Conservation (phyloP, 345 rosid species). For the Dipteronia dyeriana region DNA sequence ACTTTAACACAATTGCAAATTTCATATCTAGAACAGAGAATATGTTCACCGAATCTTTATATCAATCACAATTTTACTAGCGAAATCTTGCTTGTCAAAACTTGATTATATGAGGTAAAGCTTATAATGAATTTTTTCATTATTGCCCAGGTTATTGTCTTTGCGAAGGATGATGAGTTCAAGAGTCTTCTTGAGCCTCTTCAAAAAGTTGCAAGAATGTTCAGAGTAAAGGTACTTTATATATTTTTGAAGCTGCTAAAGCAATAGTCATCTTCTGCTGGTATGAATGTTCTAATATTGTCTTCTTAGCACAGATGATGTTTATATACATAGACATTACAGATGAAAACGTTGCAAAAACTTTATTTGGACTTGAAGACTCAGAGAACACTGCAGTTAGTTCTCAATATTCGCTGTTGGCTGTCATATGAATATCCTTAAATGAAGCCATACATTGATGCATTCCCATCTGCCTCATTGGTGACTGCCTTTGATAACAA, state of each 20-base stretch:
- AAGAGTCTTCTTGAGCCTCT: constrained; percentile 55
- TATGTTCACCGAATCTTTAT: neutral
- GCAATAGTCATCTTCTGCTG: neutral
- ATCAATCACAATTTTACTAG: neutral
- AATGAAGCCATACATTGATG: constrained; percentile 20
- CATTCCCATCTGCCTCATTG: constrained; percentile 37
- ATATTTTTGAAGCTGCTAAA: constrained; percentile 15
- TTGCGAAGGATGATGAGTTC: constrained; percentile 64
- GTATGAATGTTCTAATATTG: constrained; percentile 17
- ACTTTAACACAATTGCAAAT: neutral
- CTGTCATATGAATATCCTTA: constrained; percentile 12
- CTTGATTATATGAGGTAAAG: neutral
- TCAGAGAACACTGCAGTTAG: constrained; percentile 62
- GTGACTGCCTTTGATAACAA: constrained; percentile 82
- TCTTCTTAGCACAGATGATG: constrained; percentile 60
- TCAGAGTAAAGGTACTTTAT: constrained; percentile 53
- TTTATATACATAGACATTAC: constrained; percentile 60
- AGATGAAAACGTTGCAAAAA: constrained; percentile 82
- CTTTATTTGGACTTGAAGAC: constrained; percentile 76
- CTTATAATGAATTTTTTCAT: constrained; percentile 9
- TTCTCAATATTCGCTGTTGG: neutral
- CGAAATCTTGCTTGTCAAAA: neutral
- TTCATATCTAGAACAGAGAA: neutral
- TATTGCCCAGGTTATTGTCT: constrained; percentile 59
- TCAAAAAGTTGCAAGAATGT: constrained; percentile 68